A percentile compares a stretch with the other conserved stretches of the same genome.
These are phyloP conservation scores for Venturia aucupariae DNA, from an alignment of 2,329 filamentous ascomycete species.

Conservation along the genomic window DNA sequence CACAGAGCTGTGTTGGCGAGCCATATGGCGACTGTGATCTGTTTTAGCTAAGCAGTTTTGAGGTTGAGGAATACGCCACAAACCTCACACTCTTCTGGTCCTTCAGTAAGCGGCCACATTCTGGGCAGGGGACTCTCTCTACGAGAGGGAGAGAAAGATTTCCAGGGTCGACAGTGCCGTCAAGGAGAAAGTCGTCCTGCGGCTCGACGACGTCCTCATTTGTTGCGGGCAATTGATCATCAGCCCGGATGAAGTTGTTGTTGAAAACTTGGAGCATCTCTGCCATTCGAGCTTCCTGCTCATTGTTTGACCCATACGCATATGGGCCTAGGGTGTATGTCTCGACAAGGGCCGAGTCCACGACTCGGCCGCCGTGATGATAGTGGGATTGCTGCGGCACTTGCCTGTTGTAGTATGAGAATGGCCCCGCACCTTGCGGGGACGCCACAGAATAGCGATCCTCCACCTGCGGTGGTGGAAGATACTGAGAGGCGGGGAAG, in stretches of 20 bases:
- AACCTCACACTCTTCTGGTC: constrained; percentile 1
- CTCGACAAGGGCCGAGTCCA: background rate
- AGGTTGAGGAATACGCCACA: background rate
- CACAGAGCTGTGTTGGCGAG: background rate
- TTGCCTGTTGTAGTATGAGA: background rate
- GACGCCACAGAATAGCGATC: background rate
- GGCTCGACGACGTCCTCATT: background rate
- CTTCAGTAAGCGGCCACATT: background rate
- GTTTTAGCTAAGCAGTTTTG: background rate
- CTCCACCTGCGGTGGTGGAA: background rate
- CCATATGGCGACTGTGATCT: background rate
- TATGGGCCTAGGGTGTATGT: background rate
- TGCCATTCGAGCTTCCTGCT: background rate
- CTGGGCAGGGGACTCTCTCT: background rate
- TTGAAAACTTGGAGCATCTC: background rate
- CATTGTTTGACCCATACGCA: background rate
- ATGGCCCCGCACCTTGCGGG: background rate
- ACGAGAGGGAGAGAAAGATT: background rate
- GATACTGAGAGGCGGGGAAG: background rate
- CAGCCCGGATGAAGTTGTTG: background rate
- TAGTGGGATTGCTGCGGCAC: background rate
- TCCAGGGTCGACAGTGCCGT: background rate
- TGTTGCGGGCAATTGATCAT: background rate
- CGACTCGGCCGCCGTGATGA: background rate
- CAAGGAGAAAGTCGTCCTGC: background rate